A percentile compares a stretch with the other conserved stretches of the same genome.
Conservation (phyloP, 495 filamentous ascomycete genomes). For the Chaetomium cochliodes region DNA sequence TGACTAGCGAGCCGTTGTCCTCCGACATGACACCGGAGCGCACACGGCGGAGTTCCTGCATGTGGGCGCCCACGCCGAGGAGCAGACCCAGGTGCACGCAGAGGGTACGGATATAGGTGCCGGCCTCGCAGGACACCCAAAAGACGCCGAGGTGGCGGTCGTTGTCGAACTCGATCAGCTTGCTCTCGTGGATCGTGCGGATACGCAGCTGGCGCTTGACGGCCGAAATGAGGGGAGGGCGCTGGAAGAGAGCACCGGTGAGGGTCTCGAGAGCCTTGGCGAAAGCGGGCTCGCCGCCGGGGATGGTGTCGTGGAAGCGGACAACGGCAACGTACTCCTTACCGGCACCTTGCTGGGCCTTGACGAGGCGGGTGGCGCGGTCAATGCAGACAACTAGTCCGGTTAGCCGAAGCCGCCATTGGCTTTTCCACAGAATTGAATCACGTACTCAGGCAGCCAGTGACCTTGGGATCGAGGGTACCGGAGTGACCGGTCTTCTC, state of each 20-base stretch:
- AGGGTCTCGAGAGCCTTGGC: slow-evolving; percentile 87
- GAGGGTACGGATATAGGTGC: slow-evolving; percentile 96
- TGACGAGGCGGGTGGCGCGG: slow-evolving; percentile 92
- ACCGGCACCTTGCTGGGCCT: slow-evolving; percentile 96
- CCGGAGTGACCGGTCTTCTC: slow-evolving; percentile 98
- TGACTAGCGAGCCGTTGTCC: slow-evolving; percentile 73
- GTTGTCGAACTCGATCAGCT: slow-evolving; percentile 95
- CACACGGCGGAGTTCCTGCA: slow-evolving; percentile 96
- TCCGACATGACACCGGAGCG: slow-evolving; percentile 94
- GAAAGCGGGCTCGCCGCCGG: slow-evolving; percentile 86
- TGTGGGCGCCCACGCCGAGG: slow-evolving; percentile 92
- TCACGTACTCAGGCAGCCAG: slow-evolving; percentile 71
- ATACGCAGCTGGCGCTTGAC: slow-evolving; percentile 98
- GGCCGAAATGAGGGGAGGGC: slow-evolving; percentile 93
- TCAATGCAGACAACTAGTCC: slow-evolving; percentile 76
- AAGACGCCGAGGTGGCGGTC: slow-evolving; percentile 97
- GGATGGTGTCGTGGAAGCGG: slow-evolving; percentile 85
- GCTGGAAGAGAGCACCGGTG: slow-evolving; percentile 95
- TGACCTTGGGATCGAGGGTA: slow-evolving; percentile 80
- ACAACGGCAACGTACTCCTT: slow-evolving; percentile 82
- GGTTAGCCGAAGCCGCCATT: not conserved
- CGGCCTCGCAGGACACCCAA: slow-evolving; percentile 98
- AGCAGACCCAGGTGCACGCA: slow-evolving; percentile 94
- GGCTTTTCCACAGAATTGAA: not conserved
- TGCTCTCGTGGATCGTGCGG: slow-evolving; percentile 92